A percentile compares a stretch with the other conserved stretches of the same genome.
Conservation (phyloP, 2,329 filamentous ascomycete genomes). For the Talaromyces amestolkiae region DNA sequence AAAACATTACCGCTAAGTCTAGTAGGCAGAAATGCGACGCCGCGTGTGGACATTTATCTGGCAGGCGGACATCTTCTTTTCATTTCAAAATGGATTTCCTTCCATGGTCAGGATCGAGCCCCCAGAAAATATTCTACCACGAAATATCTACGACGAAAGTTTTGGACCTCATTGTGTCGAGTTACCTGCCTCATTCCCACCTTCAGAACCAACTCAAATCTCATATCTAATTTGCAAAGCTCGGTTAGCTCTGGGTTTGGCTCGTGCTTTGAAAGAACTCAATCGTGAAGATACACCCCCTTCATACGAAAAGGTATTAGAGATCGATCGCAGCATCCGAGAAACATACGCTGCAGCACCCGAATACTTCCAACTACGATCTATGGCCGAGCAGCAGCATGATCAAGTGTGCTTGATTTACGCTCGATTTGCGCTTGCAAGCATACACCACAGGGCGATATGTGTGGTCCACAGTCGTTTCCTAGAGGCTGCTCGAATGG, state of each 20-base stretch:
- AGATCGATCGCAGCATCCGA: conserved; percentile 1
- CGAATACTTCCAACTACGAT: conserved; percentile 7
- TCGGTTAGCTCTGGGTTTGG: background rate
- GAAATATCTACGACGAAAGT: conserved; percentile 10
- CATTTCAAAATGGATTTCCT: conserved; percentile 8
- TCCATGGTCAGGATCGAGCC: conserved; percentile 12
- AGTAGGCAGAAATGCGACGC: conserved; percentile 46
- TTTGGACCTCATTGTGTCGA: background rate
- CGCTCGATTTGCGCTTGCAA: conserved; percentile 9
- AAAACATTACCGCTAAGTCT: background rate
- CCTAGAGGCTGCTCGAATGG: background rate
- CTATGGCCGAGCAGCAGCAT: conserved; percentile 10
- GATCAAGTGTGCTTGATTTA: background rate
- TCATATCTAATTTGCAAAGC: conserved; percentile 10
- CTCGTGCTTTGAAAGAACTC: conserved; percentile 9
- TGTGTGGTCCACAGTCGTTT: conserved; percentile 10
- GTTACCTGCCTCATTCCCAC: background rate
- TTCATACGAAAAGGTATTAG: conserved; percentile 5
- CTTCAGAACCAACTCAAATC: conserved; percentile 9
- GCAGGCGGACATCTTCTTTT: conserved; percentile 1
- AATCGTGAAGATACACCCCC: background rate
- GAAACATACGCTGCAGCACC: conserved; percentile 1
- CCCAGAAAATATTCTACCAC: background rate
- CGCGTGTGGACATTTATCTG: conserved; percentile 50
- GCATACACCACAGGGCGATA: background rate